Conservation (phyloP, 2,329 filamentous ascomycete genomes). For the Penicillium sp. region DNA sequence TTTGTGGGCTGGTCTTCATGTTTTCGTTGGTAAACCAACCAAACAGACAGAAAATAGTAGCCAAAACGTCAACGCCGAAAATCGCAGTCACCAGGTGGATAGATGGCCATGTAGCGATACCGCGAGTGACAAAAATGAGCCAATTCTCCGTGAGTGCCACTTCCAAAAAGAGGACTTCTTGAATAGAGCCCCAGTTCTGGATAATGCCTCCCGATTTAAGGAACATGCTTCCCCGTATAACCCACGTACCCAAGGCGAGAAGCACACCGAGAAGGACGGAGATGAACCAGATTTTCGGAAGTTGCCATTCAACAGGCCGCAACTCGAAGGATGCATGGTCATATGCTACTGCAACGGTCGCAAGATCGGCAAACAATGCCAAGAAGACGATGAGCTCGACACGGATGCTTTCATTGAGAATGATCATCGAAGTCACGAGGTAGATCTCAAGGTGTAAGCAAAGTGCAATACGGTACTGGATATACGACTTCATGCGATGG, state of each 20-base stretch:
- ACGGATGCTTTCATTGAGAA: constrained; percentile 73
- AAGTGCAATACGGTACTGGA: constrained; percentile 73
- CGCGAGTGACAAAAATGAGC: constrained; percentile 94
- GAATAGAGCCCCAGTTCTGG: constrained; percentile 69
- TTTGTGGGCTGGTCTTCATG: constrained; percentile 31
- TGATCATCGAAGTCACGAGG: constrained; percentile 73
- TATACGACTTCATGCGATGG: constrained; percentile 75
- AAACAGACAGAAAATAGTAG: constrained; percentile 72
- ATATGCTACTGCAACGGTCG: constrained; percentile 77
- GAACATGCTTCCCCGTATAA: constrained; percentile 69
- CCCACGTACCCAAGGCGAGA: constrained; percentile 70
- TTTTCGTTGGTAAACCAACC: constrained; percentile 65
- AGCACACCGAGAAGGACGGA: constrained; percentile 58
- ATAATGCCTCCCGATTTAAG: constrained; percentile 68
- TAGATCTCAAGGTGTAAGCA: constrained; percentile 74
- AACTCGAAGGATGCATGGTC: constrained; percentile 76
- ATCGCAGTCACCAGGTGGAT: constrained; percentile 71
- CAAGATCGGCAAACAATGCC: constrained; percentile 74
- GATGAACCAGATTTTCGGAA: constrained; percentile 80
- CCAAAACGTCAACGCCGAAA: constrained; percentile 66
- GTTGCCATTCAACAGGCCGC: constrained; percentile 75
- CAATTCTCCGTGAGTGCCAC: constrained; percentile 92
- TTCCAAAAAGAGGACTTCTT: constrained; percentile 82
- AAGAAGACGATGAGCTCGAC: constrained; percentile 75
- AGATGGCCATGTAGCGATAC: constrained; percentile 68